Percentiles rank a stretch among this genome's conserved stretches.
Conservation (phyloP, 805 yeast genomes). For the Clavispora phyllophila region DNA sequence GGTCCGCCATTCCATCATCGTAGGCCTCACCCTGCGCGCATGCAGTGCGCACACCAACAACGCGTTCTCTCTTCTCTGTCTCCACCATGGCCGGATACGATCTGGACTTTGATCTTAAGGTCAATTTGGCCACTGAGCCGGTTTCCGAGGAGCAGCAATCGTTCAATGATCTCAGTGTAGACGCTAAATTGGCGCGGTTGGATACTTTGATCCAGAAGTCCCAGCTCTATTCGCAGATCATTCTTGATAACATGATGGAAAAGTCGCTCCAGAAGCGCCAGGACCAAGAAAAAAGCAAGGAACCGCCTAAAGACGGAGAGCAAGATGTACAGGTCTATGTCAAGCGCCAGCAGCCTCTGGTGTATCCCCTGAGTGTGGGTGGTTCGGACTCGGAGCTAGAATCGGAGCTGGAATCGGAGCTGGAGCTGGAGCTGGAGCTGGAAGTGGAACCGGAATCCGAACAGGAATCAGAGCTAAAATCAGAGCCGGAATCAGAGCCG, state of each 20-base stretch:
- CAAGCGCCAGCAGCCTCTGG: background rate
- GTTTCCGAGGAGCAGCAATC: conserved; percentile 27
- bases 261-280: conserved; percentile 30
- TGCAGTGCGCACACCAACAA: background rate
- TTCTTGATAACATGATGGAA: conserved; percentile 70
- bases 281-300: conserved; percentile 8
- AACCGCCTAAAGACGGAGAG: conserved; percentile 1
- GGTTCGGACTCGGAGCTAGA: background rate
- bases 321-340: conserved; percentile 2
- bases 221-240: conserved; percentile 80
- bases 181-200: conserved; percentile 59
- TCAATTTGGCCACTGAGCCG: background rate
- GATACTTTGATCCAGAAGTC: conserved; percentile 80
- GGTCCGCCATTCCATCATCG: too few relatives aligned
- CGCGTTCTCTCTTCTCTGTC: too few relatives aligned
- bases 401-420: background rate
- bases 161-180: conserved; percentile 44
- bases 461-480: background rate
- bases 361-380: too few relatives aligned
- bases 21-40: too few relatives aligned
- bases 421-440: too few relatives aligned
- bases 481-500: background rate
- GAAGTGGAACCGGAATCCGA: too few relatives aligned
- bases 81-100: background rate
- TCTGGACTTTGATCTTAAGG: background rate